Evolutionary conservation across 257 asterid species (phyloP), one percentile per base, ranked within the genome.

Genomic region (Agastache rugosa): DNA sequence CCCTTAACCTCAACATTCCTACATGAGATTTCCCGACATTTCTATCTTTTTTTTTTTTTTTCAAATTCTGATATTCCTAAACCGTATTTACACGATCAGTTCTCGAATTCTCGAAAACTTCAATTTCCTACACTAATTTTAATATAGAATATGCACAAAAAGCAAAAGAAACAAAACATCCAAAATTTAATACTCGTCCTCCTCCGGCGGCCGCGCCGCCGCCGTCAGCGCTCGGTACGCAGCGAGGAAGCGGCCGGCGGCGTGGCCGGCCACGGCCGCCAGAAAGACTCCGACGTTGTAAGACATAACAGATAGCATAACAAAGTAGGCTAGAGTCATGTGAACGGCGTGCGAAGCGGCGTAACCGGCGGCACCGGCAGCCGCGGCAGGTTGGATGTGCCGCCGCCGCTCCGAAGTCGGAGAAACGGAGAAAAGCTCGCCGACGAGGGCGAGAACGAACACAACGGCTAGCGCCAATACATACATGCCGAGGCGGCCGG

Each of bases 241-340:
- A 27, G 81, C 88, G 0, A 76, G 10, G 22, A 84, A 80, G n/a
- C 41, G 23, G 8, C 93, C 96, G 5, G 69, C 63, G 29, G 83
- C 83, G 31, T 89, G 91, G 39, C 97, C 96, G 14, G 75, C 84
- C 51, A 91, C 84, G 22, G 85, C 93, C 29, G 63, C 91, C 22
- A 86, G 37, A 55, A 91, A 85, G 19, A 91, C 76, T 39, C 97
- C 96, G 25, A 87, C 6, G 80, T 91, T 91, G 83, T 80, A 87
- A 10, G 93, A 83, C 96, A 91, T 91, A 39, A 87, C 93, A 3
- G 92, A 76, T 6, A 91, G 92, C 97, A 91, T 91, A 42, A 90
- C 81, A 82, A 88, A 50, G 86, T 91, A 91, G 37, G 87, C 85
- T 19, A 88, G 79, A n/a, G 78, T 89, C 88, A 88, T 87, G 2